Evolutionary conservation across 176 grass and related monocot genomes (phyloP), one percentile per base, ranked within the genome.

Genomic region (Avena atlantica): DNA sequence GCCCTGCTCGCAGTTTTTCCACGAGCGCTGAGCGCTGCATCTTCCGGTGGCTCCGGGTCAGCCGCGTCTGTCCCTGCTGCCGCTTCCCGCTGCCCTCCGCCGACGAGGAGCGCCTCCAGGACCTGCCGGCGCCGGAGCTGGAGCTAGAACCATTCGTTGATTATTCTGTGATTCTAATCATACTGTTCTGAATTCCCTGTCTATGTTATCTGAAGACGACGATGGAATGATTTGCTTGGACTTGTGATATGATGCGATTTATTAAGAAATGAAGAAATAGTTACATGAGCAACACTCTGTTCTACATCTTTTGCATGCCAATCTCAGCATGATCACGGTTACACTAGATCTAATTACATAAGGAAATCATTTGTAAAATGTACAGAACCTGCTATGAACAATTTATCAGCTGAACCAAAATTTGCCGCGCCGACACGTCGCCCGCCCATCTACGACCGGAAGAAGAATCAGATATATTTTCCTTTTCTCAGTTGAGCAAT

Each of bases 41-140:
- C 50, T 72, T 72, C 66, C n/a, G 55, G 12, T 72, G 81, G 50
- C 81, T 83, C 0, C 7, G 3, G 0, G 65, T 71, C 66, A 71
- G 63, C 27, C 17, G 66, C 7, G 50, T 59, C 50, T 83, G 81
- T 34, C 81, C 67, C 3, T n/a, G 51, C 81, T 83, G 81, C 65
- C n/a, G 51, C 20, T 71, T 71, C 51, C 13, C 31, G 31, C 34
- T 83, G 66, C 66, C 66, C 29, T 55, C 81, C 50, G 65, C 50
- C 15, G 66, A 71, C 6, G 16, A 67, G 61, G 11, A 52, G 23
- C 21, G 49, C 21, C 5, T 76, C 47, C 73, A 16, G 20, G 23
- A 76, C 24, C 7, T 27, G 23, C 45, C 51, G 36, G 67, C 36
- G 34, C 70, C 40, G 13, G 3, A 49, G 47, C 23, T 48, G 21